Conservation (phyloP, 1,284 basidiomycete species). For the Boletus semigastroideus region DNA sequence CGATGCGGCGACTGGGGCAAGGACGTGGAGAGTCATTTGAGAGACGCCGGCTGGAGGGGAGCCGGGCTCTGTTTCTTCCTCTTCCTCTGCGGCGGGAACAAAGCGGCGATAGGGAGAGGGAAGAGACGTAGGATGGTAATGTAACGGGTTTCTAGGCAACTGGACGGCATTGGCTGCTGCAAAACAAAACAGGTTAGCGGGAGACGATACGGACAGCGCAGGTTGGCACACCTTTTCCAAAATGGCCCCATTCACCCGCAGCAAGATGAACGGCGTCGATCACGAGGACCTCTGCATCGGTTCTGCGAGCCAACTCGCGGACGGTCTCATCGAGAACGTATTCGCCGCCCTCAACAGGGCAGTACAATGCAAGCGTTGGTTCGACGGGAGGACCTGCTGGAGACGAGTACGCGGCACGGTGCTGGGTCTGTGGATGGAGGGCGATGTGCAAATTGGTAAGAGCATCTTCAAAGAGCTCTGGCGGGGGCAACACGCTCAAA, state of each 20-base stretch:
- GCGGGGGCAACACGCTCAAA: conserved; percentile 42
- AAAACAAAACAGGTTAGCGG: conserved; percentile 10
- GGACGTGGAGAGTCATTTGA: conserved; percentile 64
- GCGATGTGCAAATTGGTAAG: conserved; percentile 72
- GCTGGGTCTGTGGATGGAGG: conserved; percentile 77
- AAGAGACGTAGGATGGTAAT: conserved; percentile 48
- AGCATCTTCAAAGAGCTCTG: conserved; percentile 66
- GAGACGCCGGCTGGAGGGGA: conserved; percentile 33
- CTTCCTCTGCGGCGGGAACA: conserved; percentile 52
- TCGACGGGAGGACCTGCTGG: conserved; percentile 55
- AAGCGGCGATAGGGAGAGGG: conserved; percentile 25
- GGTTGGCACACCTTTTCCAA: conserved; percentile 59
- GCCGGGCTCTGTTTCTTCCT: conserved; percentile 34
- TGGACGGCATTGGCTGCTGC: conserved; percentile 65
- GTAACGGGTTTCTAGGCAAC: conserved; percentile 69
- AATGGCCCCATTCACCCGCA: conserved; percentile 76
- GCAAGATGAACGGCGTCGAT: conserved; percentile 80
- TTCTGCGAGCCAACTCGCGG: conserved; percentile 67
- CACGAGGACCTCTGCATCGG: conserved; percentile 76
- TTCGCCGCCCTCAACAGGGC: conserved; percentile 83
- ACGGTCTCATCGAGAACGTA: conserved; percentile 78
- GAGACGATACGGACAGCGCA: neutral
- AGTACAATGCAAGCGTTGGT: conserved; percentile 78
- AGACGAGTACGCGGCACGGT: conserved; percentile 61
- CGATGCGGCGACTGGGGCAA: conserved; percentile 44